Percentiles rank a stretch among this genome's conserved stretches.
phyloP scores from a whole-genome alignment of 805 yeast genomes.

The Torulaspora gathmanii region DNA sequence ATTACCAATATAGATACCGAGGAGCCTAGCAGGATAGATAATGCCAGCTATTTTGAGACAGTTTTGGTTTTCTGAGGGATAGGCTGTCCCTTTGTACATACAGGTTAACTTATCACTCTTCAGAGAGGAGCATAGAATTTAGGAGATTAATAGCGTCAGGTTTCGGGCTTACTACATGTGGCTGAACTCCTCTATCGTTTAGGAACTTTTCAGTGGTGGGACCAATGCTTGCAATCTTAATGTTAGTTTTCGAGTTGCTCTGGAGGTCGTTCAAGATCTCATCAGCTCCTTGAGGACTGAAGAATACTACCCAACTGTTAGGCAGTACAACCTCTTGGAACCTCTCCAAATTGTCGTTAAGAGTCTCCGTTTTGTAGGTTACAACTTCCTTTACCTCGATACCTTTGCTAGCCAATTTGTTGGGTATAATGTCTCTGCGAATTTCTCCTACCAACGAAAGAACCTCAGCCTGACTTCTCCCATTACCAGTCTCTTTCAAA shows the following conservation, averaged over 20 bases:
- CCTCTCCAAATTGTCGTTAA: constrained; percentile 43
- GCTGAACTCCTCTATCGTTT: constrained; percentile 45
- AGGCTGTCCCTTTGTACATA: constrained; percentile 20
- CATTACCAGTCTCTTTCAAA: constrained; percentile 6
- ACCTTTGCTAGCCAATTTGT: constrained; percentile 38
- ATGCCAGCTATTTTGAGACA: constrained; percentile 63
- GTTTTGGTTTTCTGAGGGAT: constrained; percentile 61
- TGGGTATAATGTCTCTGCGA: constrained; percentile 77
- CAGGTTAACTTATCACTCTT: constrained; percentile 1
- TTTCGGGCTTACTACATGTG: constrained; percentile 59
- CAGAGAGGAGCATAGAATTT: constrained; percentile 29
- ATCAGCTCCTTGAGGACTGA: constrained; percentile 86
- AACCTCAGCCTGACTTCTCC: constrained; percentile 34
- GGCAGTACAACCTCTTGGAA: constrained; percentile 23
- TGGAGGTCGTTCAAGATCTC: constrained; percentile 49
- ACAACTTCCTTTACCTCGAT: constrained; percentile 46
- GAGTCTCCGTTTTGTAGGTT: constrained; percentile 61
- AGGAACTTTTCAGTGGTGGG: constrained; percentile 80
- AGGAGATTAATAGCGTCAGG: constrained; percentile 66
- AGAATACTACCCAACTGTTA: constrained; percentile 70
- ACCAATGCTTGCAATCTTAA: constrained; percentile 76
- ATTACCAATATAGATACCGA: constrained; percentile 39
- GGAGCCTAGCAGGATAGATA: constrained; percentile 53
- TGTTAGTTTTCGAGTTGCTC: constrained; percentile 8
- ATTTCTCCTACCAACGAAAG: constrained; percentile 83